Conservation (phyloP, 495 filamentous ascomycete species). For the Amniculicola lignicola region DNA sequence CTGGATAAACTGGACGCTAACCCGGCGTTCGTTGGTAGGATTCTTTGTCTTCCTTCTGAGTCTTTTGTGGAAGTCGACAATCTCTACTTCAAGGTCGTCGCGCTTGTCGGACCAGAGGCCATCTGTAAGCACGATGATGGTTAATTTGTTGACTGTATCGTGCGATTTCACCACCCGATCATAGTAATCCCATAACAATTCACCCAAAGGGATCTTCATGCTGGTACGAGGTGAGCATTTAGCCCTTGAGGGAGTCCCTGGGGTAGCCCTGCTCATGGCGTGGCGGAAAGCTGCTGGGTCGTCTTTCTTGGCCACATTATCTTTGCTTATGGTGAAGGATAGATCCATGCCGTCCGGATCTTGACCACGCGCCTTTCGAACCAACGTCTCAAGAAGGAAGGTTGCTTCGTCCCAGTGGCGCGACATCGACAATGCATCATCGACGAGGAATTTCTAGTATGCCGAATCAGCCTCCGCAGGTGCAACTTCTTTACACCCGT, state of each 20-base stretch:
- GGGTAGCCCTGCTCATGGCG: neutral
- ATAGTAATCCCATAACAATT: conserved; percentile 16
- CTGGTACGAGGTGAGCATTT: too few species aligned
- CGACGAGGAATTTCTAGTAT: conserved; percentile 37
- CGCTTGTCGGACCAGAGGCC: conserved; percentile 34
- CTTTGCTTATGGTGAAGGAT: conserved; percentile 23
- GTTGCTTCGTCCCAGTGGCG: conserved; percentile 34
- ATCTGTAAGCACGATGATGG: conserved; percentile 40
- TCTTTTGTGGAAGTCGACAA: conserved; percentile 2
- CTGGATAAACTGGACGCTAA: conserved; percentile 40
- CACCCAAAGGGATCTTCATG: conserved; percentile 3
- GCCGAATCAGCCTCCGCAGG: too few species aligned
- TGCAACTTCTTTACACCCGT: too few species aligned
- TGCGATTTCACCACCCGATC: neutral
- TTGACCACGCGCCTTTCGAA: conserved; percentile 32
- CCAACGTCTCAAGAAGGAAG: conserved; percentile 31
- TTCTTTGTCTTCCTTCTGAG: conserved; percentile 1
- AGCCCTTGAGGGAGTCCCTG: too few species aligned
- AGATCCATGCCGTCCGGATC: conserved; percentile 40
- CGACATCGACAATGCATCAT: conserved; percentile 30
- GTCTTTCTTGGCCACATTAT: neutral
- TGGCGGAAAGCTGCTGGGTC: neutral
- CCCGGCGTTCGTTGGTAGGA: conserved; percentile 31
- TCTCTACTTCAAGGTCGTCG: conserved; percentile 16
- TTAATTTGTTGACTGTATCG: conserved; percentile 7